Conservation (phyloP, 306 rosid species). For the Hylodesmum podocarpum region DNA sequence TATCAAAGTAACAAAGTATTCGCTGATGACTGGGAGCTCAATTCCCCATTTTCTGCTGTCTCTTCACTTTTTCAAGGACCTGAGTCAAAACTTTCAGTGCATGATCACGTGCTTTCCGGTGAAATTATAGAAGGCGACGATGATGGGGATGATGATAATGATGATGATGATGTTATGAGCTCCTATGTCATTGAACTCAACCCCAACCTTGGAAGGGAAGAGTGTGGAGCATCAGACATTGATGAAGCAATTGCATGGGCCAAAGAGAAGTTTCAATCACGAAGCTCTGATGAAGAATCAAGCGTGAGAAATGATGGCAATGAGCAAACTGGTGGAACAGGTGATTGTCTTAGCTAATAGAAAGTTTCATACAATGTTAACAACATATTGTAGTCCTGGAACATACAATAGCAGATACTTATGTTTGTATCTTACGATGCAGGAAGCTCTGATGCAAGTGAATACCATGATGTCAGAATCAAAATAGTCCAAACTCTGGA, state of each 20-base stretch:
- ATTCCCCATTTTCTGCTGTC: slow-evolving; percentile 66
- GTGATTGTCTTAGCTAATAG: slow-evolving; percentile 36
- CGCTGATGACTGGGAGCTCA: slow-evolving; percentile 61
- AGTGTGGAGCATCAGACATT: slow-evolving; percentile 56
- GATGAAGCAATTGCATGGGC: slow-evolving; percentile 99
- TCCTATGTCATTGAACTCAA: slow-evolving; percentile 88
- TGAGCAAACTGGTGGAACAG: slow-evolving; percentile 47
- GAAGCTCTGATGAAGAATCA: slow-evolving; percentile 50
- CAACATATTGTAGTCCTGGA: slow-evolving; percentile 1
- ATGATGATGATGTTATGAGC: slow-evolving; percentile 68
- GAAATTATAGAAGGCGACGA: slow-evolving; percentile 34
- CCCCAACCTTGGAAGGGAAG: slow-evolving; percentile 57
- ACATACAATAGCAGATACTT: slow-evolving; percentile 12
- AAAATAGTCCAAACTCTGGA: slow-evolving; percentile 42
- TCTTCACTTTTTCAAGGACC: slow-evolving; percentile 60
- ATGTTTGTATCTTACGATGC: slow-evolving; percentile 30
- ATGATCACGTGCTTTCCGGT: slow-evolving; percentile 36
- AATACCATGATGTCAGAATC: slow-evolving; percentile 37
- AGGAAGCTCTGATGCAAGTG: slow-evolving; percentile 50
- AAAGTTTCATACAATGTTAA: not conserved
- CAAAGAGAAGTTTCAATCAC: slow-evolving; percentile 72
- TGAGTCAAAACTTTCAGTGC: slow-evolving; percentile 48
- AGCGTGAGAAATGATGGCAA: slow-evolving; percentile 42
- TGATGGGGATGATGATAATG: slow-evolving; percentile 47
- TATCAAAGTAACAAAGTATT: slow-evolving; percentile 53